A percentile compares a stretch with the other conserved stretches of the same genome.
These are phyloP conservation scores for Pythium rhizo-oryzae DNA, from an alignment of 352 stramenopile genomes.

Conservation along the genomic window DNA sequence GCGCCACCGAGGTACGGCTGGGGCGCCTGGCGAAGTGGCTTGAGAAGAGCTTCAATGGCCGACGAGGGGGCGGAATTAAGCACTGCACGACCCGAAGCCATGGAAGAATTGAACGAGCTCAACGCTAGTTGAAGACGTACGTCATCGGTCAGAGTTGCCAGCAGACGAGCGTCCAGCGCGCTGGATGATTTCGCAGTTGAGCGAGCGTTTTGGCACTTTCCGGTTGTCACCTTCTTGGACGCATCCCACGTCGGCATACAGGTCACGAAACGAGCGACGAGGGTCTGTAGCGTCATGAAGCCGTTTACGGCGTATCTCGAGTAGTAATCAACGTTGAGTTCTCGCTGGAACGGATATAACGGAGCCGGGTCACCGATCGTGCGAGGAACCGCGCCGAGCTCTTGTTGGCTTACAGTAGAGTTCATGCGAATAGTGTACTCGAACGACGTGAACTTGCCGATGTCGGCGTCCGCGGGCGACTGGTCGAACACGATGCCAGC, in stretches of 20 bases:
- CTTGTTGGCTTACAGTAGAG: slow-evolving; percentile 32
- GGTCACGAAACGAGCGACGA: slow-evolving; percentile 58
- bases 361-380: slow-evolving; percentile 38
- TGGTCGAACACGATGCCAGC: slow-evolving; percentile 66
- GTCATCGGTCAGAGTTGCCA: slow-evolving; percentile 50
- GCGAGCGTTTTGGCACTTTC: slow-evolving; percentile 43
- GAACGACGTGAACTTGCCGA: slow-evolving; percentile 45
- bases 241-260: slow-evolving; percentile 60
- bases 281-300: slow-evolving; percentile 67
- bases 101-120: slow-evolving; percentile 19
- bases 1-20: slow-evolving; percentile 52
- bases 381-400: slow-evolving; percentile 23
- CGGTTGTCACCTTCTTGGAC: slow-evolving; percentile 39
- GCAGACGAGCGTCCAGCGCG: slow-evolving; percentile 36
- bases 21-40: slow-evolving; percentile 55
- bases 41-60: slow-evolving; percentile 36
- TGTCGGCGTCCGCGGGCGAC: slow-evolving; percentile 32
- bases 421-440: slow-evolving; percentile 65
- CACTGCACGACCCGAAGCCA: background rate
- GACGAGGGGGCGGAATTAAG: slow-evolving; percentile 18
- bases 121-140: slow-evolving; percentile 36
- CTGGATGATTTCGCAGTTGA: slow-evolving; percentile 33
- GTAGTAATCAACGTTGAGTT: slow-evolving; percentile 42
- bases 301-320: slow-evolving; percentile 46
- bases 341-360: slow-evolving; percentile 40